phyloP scores from a whole-genome alignment of 129 eudicot genomes.

The Centaurea solstitialis region DNA sequence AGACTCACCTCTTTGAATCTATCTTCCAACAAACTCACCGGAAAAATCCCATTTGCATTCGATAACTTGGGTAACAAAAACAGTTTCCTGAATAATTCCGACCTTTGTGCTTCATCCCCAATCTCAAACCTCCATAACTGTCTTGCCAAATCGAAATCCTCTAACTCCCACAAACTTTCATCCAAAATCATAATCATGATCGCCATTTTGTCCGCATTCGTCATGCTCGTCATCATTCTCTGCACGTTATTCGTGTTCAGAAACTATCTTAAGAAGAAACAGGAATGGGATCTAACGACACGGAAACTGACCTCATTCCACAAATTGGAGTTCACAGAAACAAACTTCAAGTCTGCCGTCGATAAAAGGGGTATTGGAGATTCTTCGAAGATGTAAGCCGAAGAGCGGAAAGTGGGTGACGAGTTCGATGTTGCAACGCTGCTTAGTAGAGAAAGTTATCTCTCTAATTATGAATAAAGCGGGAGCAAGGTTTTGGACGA shows the following conservation, averaged over 20 bases:
- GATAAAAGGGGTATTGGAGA: constrained; percentile 69
- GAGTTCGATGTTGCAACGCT: constrained; percentile 66
- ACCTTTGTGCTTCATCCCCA: constrained; percentile 52
- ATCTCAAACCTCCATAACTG: constrained; percentile 53
- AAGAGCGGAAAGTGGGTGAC: constrained; percentile 44
- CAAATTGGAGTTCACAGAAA: constrained; percentile 63
- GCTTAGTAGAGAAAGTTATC: constrained; percentile 49
- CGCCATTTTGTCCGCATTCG: constrained; percentile 45
- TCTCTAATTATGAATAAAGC: constrained; percentile 52
- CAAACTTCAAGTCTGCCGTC: constrained; percentile 67
- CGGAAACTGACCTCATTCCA: constrained; percentile 84
- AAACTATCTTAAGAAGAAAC: constrained; percentile 64
- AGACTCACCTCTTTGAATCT: constrained; percentile 65
- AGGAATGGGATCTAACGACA: constrained; percentile 44
- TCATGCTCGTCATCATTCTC: constrained; percentile 32
- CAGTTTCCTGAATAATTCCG: constrained; percentile 75
- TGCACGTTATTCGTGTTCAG: constrained; percentile 47
- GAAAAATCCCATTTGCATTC: constrained; percentile 60
- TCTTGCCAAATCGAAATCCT: constrained; percentile 18
- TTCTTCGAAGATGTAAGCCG: constrained; percentile 54
- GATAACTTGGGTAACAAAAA: constrained; percentile 64
- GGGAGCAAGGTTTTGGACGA: constrained; percentile 47
- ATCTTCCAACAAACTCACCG: constrained; percentile 68
- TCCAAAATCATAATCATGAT: constrained; percentile 54
- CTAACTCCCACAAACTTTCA: constrained; percentile 37